Conservation (phyloP, 805 yeast genomes). For the Starmera pachycereana region DNA sequence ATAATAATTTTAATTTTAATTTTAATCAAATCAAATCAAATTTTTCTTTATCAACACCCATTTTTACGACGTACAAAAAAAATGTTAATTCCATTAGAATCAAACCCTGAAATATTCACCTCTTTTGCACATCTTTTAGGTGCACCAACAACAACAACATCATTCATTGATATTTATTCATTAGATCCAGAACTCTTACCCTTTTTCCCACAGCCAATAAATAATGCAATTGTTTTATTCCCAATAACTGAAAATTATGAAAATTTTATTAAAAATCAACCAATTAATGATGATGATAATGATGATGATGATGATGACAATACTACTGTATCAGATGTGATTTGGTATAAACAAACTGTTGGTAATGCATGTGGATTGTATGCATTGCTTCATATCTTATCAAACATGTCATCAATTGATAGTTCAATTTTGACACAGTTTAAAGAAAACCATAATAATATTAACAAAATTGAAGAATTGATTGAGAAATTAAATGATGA, state of each 20-base stretch:
- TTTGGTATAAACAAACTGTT: conserved; percentile 83
- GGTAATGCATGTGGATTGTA: conserved; percentile 89
- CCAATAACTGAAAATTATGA: conserved; percentile 67
- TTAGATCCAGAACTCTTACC: conserved; percentile 73
- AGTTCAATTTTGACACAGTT: conserved; percentile 10
- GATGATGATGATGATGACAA: conserved; percentile 16
- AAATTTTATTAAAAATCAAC: conserved; percentile 30
- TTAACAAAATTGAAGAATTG: conserved; percentile 20
- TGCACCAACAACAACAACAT: conserved; percentile 40
- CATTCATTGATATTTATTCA: conserved; percentile 76
- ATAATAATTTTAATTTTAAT: too few species aligned
- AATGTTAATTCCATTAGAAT: conserved; percentile 68
- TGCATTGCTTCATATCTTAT: conserved; percentile 64
- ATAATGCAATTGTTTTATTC: conserved; percentile 68
- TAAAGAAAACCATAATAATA: conserved; percentile 8
- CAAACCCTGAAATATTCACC: conserved; percentile 79
- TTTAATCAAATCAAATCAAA: too few species aligned
- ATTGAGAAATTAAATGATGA: conserved; percentile 36
- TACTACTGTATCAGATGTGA: conserved; percentile 20
- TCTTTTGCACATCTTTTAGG: conserved; percentile 62
- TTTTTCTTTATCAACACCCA: too few species aligned
- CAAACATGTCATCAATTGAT: conserved; percentile 24
- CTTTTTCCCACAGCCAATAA: conserved; percentile 73
- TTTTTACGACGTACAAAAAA: too few species aligned
- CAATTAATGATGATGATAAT: conserved; percentile 7